Base-by-base conservation (phyloP, 2,329 filamentous ascomycete genomes). In the Fusarium lyarnte region DNA sequence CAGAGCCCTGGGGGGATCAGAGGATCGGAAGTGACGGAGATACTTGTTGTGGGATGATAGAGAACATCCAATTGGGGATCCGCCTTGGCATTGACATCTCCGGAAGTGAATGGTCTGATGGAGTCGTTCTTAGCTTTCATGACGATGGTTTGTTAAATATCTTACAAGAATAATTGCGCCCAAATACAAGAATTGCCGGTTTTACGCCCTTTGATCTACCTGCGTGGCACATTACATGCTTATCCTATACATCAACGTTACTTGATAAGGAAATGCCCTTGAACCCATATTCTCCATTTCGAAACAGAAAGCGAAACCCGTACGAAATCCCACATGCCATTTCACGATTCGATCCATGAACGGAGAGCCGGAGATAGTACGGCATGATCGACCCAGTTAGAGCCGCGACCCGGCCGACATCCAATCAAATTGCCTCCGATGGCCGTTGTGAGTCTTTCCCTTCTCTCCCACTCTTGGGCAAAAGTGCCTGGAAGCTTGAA, bases 401-500 rank as follows among this genome's bases (percentile, higher is more conserved):
- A 54, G 54, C 70, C 70, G 70, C 70, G 67, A 71, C 62, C 71
- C 70, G 71, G 46, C 70, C 67, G 71, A 74, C n/a, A 73, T 19
- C 68, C 71, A 69, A 70, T 62, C 25, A 62, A 23, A 13, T 12
- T 17, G 21, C 14, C 19, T 49, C 64, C 66, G 64, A 74, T 47
- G 72, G 39, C 72, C 72, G 72, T 55, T 39, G 27, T 17, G 11
- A 29, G 33, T 47, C 25, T 36, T 51, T 41, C 35, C n/a, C 19
- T 33, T 29, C 19, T 31, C 29, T n/a, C 35, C 60, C 60, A 49
- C 54, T 52, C 45, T 61, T 45, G n/a, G 38, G 16, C 42, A 69
- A 69, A 70, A 69, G 52, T 69, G 52, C 65, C 42, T 39, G 36
- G 25, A 51, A 38, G n/a, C n/a, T 29, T 21, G 21, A 17, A 36